Evolutionary conservation across 495 filamentous ascomycete species (phyloP).

Genomic region (Trichocladium uniseriatum): DNA sequence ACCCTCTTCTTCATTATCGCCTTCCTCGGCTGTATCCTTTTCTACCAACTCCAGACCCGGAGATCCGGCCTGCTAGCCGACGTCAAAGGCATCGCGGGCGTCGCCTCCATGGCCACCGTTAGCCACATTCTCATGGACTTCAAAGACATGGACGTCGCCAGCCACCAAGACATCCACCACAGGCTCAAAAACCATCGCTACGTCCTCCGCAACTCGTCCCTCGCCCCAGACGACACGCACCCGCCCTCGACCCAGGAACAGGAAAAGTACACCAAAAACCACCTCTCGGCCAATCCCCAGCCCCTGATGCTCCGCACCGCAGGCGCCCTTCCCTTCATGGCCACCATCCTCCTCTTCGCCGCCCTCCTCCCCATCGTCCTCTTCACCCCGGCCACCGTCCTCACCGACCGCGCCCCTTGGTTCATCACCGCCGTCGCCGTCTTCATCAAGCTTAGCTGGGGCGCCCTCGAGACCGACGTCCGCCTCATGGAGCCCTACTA

Average conservation of each 20-base stretch:
- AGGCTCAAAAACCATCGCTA: constrained; percentile 55
- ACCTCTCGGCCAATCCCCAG: constrained; percentile 49
- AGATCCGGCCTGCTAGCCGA: constrained; percentile 57
- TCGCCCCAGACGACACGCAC: constrained; percentile 41
- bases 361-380: constrained; percentile 47
- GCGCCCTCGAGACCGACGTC: constrained; percentile 58
- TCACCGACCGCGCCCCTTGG: constrained; percentile 56
- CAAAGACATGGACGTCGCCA: constrained; percentile 58
- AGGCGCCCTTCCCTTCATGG: constrained; percentile 49
- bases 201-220: constrained; percentile 56
- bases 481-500: constrained; percentile 71
- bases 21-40: constrained; percentile 46
- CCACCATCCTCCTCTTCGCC: constrained; percentile 39
- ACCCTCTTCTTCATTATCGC: constrained; percentile 42
- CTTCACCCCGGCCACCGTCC: constrained; percentile 43
- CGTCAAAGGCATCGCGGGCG: constrained; percentile 63
- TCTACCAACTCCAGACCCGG: constrained; percentile 49
- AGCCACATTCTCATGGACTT: constrained; percentile 68
- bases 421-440: constrained; percentile 53
- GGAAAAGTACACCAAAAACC: constrained; percentile 31
- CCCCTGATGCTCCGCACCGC: constrained; percentile 56
- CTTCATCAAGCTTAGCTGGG: constrained; percentile 57
- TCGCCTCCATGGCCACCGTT: constrained; percentile 64
- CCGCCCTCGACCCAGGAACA: constrained; percentile 22
- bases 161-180: constrained; percentile 55